A percentile compares a stretch with the other conserved stretches of the same genome.
phyloP scores from a whole-genome alignment of 1,284 basidiomycete species.

The Mycena sp. region DNA sequence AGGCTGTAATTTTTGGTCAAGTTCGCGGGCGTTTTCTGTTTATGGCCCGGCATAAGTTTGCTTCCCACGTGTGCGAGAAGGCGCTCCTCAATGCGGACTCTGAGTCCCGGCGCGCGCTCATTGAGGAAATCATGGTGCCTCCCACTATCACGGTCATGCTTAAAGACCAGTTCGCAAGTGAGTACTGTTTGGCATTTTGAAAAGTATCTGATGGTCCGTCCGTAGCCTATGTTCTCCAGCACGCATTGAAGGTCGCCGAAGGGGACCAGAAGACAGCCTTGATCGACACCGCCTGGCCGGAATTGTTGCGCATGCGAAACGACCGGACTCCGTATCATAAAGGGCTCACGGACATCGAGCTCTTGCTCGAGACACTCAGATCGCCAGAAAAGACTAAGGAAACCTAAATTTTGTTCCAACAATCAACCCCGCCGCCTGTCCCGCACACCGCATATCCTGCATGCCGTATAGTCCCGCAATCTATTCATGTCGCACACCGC shows the following conservation, averaged over 20 bases:
- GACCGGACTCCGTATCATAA: constrained; percentile 81
- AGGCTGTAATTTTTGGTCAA: constrained; percentile 73
- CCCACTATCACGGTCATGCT: constrained; percentile 81
- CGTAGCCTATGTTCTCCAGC: constrained; percentile 85
- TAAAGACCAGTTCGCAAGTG: constrained; percentile 92
- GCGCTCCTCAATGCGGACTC: constrained; percentile 78
- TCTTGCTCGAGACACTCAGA: constrained; percentile 64
- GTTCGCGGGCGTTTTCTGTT: constrained; percentile 84
- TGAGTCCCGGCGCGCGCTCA: constrained; percentile 73
- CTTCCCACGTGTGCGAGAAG: constrained; percentile 97
- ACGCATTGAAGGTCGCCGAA: constrained; percentile 77
- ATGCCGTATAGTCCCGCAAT: constrained; percentile 39
- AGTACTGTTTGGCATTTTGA: constrained; percentile 45
- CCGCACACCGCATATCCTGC: constrained; percentile 33
- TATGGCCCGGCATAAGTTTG: constrained; percentile 93
- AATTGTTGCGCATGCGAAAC: constrained; percentile 77
- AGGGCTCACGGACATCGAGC: constrained; percentile 83
- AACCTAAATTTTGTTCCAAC: constrained; percentile 21
- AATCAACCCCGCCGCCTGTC: constrained; percentile 15
- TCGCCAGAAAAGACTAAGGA: constrained; percentile 34
- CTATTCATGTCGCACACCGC: constrained; percentile 18
- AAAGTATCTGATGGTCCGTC: constrained; percentile 14
- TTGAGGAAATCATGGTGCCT: constrained; percentile 82
- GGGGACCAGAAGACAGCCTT: constrained; percentile 77
- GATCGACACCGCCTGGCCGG: constrained; percentile 70